These are phyloP conservation scores for Kregervanrija fluxuum DNA, from an alignment of 805 yeast species.

Conservation along the genomic window DNA sequence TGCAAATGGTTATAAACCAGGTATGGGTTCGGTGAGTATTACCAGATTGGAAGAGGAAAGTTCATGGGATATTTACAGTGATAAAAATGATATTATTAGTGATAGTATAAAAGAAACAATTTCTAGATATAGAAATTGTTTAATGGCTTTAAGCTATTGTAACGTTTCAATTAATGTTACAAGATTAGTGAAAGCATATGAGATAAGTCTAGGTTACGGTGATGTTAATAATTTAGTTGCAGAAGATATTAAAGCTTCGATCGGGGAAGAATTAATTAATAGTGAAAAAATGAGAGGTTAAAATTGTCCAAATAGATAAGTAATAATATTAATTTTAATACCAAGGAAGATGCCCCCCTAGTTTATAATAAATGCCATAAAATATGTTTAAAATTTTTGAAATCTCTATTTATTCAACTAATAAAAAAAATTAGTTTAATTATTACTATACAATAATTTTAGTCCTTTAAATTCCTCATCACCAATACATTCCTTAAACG, in stretches of 20 bases:
- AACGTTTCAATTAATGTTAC: constrained; percentile 84
- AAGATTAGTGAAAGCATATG: constrained; percentile 75
- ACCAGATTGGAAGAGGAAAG: constrained; percentile 83
- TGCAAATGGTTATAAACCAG: constrained; percentile 38
- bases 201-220: constrained; percentile 75
- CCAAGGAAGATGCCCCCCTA: no score
- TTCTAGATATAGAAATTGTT: constrained; percentile 77
- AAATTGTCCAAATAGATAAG: background rate
- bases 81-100: constrained; percentile 71
- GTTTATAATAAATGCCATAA: no score
- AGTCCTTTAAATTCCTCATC: constrained; percentile 35
- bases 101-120: constrained; percentile 61
- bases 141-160: constrained; percentile 72
- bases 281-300: constrained; percentile 70
- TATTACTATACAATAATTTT: constrained; percentile 25
- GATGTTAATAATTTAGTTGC: constrained; percentile 66
- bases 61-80: constrained; percentile 92
- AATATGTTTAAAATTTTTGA: no score
- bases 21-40: constrained; percentile 58
- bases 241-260: constrained; percentile 60
- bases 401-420: background rate
- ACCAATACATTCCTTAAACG: constrained; percentile 40
- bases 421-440: background rate
- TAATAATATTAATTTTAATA: background rate
- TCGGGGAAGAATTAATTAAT: constrained; percentile 67